phyloP scores from a whole-genome alignment of 345 rosid genomes.

The Durio zibethinus region DNA sequence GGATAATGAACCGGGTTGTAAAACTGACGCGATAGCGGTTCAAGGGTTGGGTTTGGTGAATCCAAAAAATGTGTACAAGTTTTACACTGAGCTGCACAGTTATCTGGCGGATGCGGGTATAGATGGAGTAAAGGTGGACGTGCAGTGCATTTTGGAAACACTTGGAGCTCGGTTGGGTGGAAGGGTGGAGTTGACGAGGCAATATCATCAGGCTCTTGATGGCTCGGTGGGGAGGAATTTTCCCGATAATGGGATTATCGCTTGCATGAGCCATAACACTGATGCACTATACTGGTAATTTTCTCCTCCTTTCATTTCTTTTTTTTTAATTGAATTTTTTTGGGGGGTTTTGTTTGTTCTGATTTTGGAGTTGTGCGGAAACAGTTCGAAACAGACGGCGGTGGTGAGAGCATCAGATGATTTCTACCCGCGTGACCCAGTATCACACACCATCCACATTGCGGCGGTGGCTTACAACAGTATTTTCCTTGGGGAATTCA shows the following conservation, averaged over 20 bases:
- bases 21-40: slow-evolving; percentile 53
- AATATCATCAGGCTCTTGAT: slow-evolving; percentile 90
- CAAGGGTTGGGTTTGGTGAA: slow-evolving; percentile 85
- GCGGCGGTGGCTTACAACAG: slow-evolving; percentile 89
- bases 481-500: slow-evolving; percentile 82
- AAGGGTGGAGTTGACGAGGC: slow-evolving; percentile 72
- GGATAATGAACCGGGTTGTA: slow-evolving; percentile 87
- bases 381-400: slow-evolving; percentile 91
- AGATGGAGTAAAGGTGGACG: slow-evolving; percentile 94
- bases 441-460: slow-evolving; percentile 86
- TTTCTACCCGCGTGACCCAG: slow-evolving; percentile 87
- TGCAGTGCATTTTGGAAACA: slow-evolving; percentile 86
- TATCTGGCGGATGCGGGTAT: slow-evolving; percentile 79
- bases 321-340: background rate
- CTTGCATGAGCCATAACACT: slow-evolving; percentile 95
- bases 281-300: slow-evolving; percentile 89
- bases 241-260: slow-evolving; percentile 85
- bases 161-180: slow-evolving; percentile 82
- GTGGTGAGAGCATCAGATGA: slow-evolving; percentile 92
- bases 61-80: slow-evolving; percentile 65
- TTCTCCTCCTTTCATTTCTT: background rate
- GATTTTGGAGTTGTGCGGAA: slow-evolving; percentile 40
- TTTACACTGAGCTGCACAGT: slow-evolving; percentile 73
- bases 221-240: slow-evolving; percentile 74
- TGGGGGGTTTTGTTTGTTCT: background rate